Base-by-base conservation (phyloP, 2,329 filamentous ascomycete species). In the Cordyceps cicadae region DNA sequence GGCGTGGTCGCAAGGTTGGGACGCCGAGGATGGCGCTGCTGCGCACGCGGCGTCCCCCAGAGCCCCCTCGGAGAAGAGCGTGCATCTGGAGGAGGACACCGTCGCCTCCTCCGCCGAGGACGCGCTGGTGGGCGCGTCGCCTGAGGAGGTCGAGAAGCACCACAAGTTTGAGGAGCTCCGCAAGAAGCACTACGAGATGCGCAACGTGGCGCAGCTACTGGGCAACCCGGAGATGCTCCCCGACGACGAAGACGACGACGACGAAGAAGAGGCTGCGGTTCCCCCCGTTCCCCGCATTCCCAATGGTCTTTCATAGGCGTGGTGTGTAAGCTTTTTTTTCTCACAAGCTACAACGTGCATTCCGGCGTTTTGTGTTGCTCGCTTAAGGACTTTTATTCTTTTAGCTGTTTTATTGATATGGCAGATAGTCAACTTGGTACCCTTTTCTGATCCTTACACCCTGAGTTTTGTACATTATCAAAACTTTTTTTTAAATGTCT, bases 111-210 rank as follows among this genome's bases (percentile, higher is more conserved):
- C 86, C 67, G 81, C 82, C 59, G 82, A 85, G 50, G 81, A 81
- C 56, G 78, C 80, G 29, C 65, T 78, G 69, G 71, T 76, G 24
- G 82, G 81, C 41, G 73, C 86, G 69, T 84, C 77, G 62, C 75
- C 81, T 48, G 91, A 96, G 73, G 92, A 96, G 72, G 80, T 80
- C 64, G 91, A 94, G 78, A 97, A 97, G 80, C 94, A 99, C 75
- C 85, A 83, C 70, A 86, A 89, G 71, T 99, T 99, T 73, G 92
- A 97, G 77, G 81, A 90, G 76, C 82, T 91, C 79, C 85, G 94
- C 70, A 97, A 94, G 86, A 93, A 87, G 79, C 94, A 99, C 75
- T 99, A 99, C 75, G 94, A 99, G 81, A 99, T 99, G 94, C 91
- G 85, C 77, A 89, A 94, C 70, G 92, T 97, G 62, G 96, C 94